Evolutionary conservation across 805 yeast species (phyloP).

Genomic region (Barnettozyma vustinii): DNA sequence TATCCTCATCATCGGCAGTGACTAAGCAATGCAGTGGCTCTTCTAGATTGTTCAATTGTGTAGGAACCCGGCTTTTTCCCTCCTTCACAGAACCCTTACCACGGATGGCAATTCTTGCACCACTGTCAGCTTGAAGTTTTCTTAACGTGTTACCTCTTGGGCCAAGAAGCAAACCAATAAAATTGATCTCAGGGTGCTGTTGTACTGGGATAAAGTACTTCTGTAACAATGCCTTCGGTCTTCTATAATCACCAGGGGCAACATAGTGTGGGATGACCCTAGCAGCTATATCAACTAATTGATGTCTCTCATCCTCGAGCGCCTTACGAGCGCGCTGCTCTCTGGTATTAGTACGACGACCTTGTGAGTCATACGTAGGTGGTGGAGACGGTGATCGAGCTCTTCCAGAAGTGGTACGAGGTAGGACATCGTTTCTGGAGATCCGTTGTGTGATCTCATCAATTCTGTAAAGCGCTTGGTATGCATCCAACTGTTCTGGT

Average conservation of each 20-base stretch:
- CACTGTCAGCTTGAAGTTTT: constrained; percentile 74
- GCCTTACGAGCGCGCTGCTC: constrained; percentile 57
- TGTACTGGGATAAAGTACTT: constrained; percentile 80
- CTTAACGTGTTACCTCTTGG: constrained; percentile 93
- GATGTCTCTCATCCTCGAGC: constrained; percentile 75
- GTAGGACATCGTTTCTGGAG: constrained; percentile 42
- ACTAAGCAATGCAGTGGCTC: constrained; percentile 89
- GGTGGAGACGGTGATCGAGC: constrained; percentile 83
- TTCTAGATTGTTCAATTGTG: constrained; percentile 46
- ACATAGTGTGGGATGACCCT: constrained; percentile 66
- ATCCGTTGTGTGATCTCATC: constrained; percentile 71
- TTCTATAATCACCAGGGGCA: constrained; percentile 74
- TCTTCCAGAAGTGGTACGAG: constrained; percentile 33
- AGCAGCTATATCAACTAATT: constrained; percentile 69
- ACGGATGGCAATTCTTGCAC: constrained; percentile 85
- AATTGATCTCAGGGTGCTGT: constrained; percentile 88
- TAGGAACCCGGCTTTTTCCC: constrained; percentile 52
- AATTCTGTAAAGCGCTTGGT: constrained; percentile 65
- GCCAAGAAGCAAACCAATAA: constrained; percentile 85
- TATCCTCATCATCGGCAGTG: constrained; percentile 75
- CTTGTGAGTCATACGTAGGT: constrained; percentile 79
- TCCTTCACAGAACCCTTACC: constrained; percentile 96
- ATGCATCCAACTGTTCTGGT: constrained; percentile 74
- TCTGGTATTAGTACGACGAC: constrained; percentile 82
- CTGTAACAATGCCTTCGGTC: constrained; percentile 69